Percentiles rank a stretch among this genome's conserved stretches.
These are phyloP conservation scores for Sugiyamaella pinicola DNA, from an alignment of 1,139 yeast genomes.

Conservation along the genomic window DNA sequence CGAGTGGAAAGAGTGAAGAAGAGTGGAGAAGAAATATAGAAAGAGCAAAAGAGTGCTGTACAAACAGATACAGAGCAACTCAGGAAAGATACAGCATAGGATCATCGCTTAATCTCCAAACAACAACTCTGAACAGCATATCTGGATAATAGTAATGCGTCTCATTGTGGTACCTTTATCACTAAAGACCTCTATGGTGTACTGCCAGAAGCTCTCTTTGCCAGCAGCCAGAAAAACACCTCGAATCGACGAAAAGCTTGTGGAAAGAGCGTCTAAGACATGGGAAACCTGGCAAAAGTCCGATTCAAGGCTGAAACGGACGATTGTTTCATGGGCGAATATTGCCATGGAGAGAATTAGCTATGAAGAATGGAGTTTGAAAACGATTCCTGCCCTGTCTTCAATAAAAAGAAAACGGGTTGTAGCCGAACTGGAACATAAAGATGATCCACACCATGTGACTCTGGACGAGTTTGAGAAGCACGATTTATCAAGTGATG, in stretches of 20 bases:
- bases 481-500: slow-evolving; percentile 22
- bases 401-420: slow-evolving; percentile 26
- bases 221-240: slow-evolving; percentile 38
- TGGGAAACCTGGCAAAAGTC: slow-evolving; percentile 52
- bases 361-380: slow-evolving; percentile 56
- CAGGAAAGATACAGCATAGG: no score
- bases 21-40: no score
- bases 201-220: slow-evolving; percentile 37
- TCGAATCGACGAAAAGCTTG: slow-evolving; percentile 47
- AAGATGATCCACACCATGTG: slow-evolving; percentile 24
- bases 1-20: no score
- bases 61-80: no score
- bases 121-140: no score
- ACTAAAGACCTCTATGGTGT: slow-evolving; percentile 35
- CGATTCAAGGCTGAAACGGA: slow-evolving; percentile 47
- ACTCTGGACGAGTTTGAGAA: slow-evolving; percentile 23
- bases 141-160: no score
- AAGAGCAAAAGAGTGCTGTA: no score
- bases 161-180: slow-evolving; percentile 38
- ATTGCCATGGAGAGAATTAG: slow-evolving; percentile 49
- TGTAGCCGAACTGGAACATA: not conserved
- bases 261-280: slow-evolving; percentile 49
- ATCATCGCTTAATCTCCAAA: no score
- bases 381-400: slow-evolving; percentile 50
- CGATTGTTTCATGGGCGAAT: slow-evolving; percentile 47